Evolutionary conservation across 164 flowering plant genomes (phyloP).

Genomic region (Aristolochia contorta): DNA sequence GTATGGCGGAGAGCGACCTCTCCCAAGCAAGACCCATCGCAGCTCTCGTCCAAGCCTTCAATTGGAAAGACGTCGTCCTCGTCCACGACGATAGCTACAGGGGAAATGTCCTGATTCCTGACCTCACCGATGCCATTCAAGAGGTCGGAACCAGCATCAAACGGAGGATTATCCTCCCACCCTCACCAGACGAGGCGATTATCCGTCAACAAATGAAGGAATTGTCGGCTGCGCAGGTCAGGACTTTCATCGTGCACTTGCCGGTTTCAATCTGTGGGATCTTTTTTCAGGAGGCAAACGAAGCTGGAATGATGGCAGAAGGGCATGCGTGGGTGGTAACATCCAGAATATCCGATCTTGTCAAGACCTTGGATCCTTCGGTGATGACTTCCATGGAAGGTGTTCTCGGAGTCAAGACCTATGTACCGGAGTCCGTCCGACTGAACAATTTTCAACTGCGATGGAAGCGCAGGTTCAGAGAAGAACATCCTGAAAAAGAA

Average conservation of each 20-base stretch:
- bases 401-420: constrained; percentile 13
- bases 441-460: constrained; percentile 2
- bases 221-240: constrained; percentile 7
- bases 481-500: background rate
- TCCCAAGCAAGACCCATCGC: constrained; percentile 20
- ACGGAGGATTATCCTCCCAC: constrained; percentile 1
- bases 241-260: constrained; percentile 12
- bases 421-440: constrained; percentile 6
- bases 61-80: constrained; percentile 15
- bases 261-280: background rate
- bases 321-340: constrained; percentile 12
- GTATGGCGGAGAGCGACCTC: constrained; percentile 10
- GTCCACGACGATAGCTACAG: constrained; percentile 16
- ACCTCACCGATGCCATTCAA: constrained; percentile 12
- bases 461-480: constrained; percentile 4
- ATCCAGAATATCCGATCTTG: constrained; percentile 6
- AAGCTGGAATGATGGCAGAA: constrained; percentile 9
- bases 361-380: constrained; percentile 8
- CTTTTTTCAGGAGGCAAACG: constrained; percentile 3
- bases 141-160: background rate
- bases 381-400: constrained; percentile 16
- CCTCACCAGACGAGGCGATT: constrained; percentile 5
- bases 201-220: background rate
- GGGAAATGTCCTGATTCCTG: constrained; percentile 16
- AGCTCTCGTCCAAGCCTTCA: constrained; percentile 8